A percentile compares a stretch with the other conserved stretches of the same genome.
phyloP scores from a whole-genome alignment of 208 protist species.

The Phytomonas francai region DNA sequence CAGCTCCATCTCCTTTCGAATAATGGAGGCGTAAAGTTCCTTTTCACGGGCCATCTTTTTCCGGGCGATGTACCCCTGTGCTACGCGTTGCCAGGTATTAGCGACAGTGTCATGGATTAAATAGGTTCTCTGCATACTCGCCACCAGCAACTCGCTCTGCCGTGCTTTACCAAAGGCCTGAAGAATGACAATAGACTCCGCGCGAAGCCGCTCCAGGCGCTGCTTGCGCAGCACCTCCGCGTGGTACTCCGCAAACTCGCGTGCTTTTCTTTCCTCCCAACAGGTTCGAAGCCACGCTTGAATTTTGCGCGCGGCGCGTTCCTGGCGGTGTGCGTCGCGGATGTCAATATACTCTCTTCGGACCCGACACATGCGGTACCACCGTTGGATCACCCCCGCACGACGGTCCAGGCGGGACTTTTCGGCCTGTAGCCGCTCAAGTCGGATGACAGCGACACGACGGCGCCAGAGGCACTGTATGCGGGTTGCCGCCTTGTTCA shows the following conservation, averaged over 20 bases:
- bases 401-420: constrained; percentile 29
- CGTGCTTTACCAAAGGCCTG: constrained; percentile 38
- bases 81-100: constrained; percentile 46
- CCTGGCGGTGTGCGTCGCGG: constrained; percentile 30
- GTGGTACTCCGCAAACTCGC: constrained; percentile 59
- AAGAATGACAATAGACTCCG: constrained; percentile 26
- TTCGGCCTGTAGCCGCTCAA: constrained; percentile 60
- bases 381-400: constrained; percentile 46
- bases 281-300: constrained; percentile 46
- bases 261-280: constrained; percentile 41
- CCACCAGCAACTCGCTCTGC: constrained; percentile 38
- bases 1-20: constrained; percentile 21
- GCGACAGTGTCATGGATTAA: constrained; percentile 29
- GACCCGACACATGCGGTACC: constrained; percentile 47
- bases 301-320: constrained; percentile 36
- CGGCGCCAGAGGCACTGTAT: constrained; percentile 76
- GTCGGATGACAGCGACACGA: constrained; percentile 44
- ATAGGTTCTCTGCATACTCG: constrained; percentile 38
- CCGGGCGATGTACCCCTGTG: constrained; percentile 40
- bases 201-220: constrained; percentile 33
- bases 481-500: constrained; percentile 29
- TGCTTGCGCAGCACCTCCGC: constrained; percentile 39
- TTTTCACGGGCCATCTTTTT: constrained; percentile 27
- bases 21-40: constrained; percentile 18
- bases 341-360: constrained; percentile 42